Conservation (phyloP, 2,329 filamentous ascomycete genomes). For the Diaporthe vaccinii region DNA sequence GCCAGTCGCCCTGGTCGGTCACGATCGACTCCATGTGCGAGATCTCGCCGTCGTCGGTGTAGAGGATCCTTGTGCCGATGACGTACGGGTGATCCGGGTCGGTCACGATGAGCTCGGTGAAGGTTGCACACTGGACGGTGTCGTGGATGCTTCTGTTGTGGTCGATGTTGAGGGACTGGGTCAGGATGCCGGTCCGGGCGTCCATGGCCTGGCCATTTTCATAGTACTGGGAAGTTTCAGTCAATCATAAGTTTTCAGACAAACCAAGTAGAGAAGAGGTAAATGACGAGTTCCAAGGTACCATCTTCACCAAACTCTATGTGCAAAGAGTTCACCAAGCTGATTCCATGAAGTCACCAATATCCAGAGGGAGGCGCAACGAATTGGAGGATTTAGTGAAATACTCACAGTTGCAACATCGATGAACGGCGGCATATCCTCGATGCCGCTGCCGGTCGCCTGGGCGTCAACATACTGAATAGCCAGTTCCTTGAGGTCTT, state of each 20-base stretch:
- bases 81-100: conserved; percentile 43
- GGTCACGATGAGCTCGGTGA: conserved; percentile 46
- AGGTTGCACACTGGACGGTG: conserved; percentile 48
- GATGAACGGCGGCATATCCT: conserved; percentile 18
- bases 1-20: conserved; percentile 53
- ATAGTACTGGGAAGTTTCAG: conserved; percentile 30
- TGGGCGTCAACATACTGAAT: conserved; percentile 22
- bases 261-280: background rate
- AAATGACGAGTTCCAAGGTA: too few species aligned
- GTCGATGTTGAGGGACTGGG: conserved; percentile 45
- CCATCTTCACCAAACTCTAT: background rate
- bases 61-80: conserved; percentile 50
- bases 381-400: background rate
- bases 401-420: conserved; percentile 17
- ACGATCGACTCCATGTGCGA: conserved; percentile 49
- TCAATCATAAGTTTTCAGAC: background rate
- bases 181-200: conserved; percentile 43
- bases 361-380: background rate
- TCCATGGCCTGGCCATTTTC: conserved; percentile 43
- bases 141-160: conserved; percentile 47
- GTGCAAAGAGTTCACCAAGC: background rate
- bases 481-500: conserved; percentile 7
- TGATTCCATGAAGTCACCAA: fast-evolving
- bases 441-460: conserved; percentile 14
- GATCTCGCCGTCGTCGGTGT: conserved; percentile 43